Percentiles rank a stretch among this genome's conserved stretches.
phyloP scores from a whole-genome alignment of 2,329 filamentous ascomycete genomes.

The Colletotrichum lini region DNA sequence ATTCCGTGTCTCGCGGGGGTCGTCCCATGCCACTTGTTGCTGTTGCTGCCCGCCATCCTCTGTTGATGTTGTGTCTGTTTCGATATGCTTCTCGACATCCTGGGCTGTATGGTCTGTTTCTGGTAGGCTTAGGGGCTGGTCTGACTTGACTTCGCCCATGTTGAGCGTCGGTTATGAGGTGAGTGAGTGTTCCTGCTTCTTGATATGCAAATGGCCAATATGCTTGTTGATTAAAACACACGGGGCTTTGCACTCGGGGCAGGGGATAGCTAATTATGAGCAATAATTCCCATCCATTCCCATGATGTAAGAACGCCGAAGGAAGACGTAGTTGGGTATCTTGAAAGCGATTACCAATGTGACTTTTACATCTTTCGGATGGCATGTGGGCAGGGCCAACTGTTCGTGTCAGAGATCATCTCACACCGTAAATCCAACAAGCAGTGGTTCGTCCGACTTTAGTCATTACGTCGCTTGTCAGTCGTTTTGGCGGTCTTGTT shows the following conservation, averaged over 20 bases:
- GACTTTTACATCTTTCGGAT: neutral
- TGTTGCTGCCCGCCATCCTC: slow-evolving; percentile 5
- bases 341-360: slow-evolving; percentile 8
- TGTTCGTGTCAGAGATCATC: neutral
- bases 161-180: too few species aligned
- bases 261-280: neutral
- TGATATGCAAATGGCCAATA: too few species aligned
- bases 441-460: neutral
- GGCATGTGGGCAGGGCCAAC: neutral
- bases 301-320: neutral
- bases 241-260: neutral
- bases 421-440: neutral
- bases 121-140: neutral
- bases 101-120: neutral
- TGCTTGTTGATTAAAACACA: too few species aligned
- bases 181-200: too few species aligned
- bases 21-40: slow-evolving; percentile 18
- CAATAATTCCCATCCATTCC: too few species aligned
- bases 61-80: slow-evolving; percentile 11
- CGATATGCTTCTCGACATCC: slow-evolving; percentile 19
- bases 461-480: neutral
- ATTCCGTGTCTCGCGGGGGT: slow-evolving; percentile 40
- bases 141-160: neutral
- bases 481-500: neutral
- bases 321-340: neutral